phyloP scores from a whole-genome alignment of 306 rosid species.

The Medicago lupulina region DNA sequence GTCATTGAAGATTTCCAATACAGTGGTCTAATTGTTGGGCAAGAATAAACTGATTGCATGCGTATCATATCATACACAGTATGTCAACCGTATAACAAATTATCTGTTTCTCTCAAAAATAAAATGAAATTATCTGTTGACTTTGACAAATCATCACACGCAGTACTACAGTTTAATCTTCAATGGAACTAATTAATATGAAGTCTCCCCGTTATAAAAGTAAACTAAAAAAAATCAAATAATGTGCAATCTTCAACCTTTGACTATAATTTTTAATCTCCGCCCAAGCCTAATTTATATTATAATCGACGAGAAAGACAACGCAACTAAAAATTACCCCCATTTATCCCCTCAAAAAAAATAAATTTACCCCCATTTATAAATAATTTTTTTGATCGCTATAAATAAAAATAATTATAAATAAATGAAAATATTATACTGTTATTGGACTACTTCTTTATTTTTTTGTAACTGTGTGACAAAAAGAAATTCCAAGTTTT shows the following conservation, averaged over 20 bases:
- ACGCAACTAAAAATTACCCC: background rate
- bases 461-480: no score
- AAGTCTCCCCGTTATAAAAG: conserved; percentile 2
- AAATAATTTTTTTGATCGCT: no score
- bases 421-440: no score
- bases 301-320: conserved; percentile 27
- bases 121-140: conserved; percentile 28
- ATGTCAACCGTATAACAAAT: no score
- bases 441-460: no score
- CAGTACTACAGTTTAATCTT: conserved; percentile 8
- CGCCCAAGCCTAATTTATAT: conserved; percentile 34
- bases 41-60: background rate
- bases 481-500: conserved; percentile 22
- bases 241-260: conserved; percentile 38
- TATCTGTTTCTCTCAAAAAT: no score
- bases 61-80: background rate
- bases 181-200: background rate
- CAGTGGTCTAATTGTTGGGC: conserved; percentile 18
- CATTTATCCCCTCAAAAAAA: no score
- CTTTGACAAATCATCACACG: conserved; percentile 39
- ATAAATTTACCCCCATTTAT: no score
- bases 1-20: conserved; percentile 31
- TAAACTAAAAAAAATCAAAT: background rate
- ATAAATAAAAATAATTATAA: background rate
- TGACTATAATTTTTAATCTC: conserved; percentile 41